These are phyloP conservation scores for Metschnikowia matae DNA, from an alignment of 805 yeast genomes.

Conservation along the genomic window DNA sequence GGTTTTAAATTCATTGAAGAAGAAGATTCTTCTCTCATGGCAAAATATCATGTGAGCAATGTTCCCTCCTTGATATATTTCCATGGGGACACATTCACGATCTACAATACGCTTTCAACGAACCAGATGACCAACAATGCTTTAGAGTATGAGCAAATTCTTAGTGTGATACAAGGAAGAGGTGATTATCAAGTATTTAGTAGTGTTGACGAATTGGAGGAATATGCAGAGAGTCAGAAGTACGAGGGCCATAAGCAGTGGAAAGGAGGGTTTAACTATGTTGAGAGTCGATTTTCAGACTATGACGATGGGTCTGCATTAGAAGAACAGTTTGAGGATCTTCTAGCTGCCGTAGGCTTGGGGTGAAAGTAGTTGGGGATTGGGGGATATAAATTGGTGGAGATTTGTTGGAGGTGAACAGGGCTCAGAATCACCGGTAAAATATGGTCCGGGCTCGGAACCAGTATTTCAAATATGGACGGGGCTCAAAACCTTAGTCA, in stretches of 20 bases:
- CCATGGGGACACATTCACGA: slow-evolving; percentile 21
- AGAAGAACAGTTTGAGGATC: slow-evolving; percentile 18
- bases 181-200: slow-evolving; percentile 8
- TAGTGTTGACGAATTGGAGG: slow-evolving; percentile 5
- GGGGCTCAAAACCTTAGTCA: too few relatives aligned
- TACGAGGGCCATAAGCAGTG: slow-evolving; percentile 15
- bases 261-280: slow-evolving; percentile 14
- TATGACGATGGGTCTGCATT: slow-evolving; percentile 6
- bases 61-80: slow-evolving; percentile 31
- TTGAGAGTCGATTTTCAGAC: slow-evolving; percentile 6
- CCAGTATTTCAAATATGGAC: too few relatives aligned
- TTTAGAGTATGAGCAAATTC: slow-evolving; percentile 17
- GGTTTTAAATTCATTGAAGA: slow-evolving; percentile 25
- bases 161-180: slow-evolving; percentile 9
- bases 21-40: slow-evolving; percentile 19
- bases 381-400: too few relatives aligned
- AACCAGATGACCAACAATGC: slow-evolving; percentile 16
- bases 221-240: slow-evolving; percentile 5
- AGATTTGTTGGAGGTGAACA: too few relatives aligned
- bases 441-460: too few relatives aligned
- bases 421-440: too few relatives aligned
- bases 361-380: neutral
- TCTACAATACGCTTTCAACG: slow-evolving; percentile 23
- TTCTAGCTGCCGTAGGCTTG: slow-evolving; percentile 15
- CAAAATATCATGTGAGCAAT: slow-evolving; percentile 26